Evolutionary conservation across 2,329 filamentous ascomycete genomes (phyloP), one percentile per base, ranked within the genome.

Genomic region (Davidsoniella eucalypti): DNA sequence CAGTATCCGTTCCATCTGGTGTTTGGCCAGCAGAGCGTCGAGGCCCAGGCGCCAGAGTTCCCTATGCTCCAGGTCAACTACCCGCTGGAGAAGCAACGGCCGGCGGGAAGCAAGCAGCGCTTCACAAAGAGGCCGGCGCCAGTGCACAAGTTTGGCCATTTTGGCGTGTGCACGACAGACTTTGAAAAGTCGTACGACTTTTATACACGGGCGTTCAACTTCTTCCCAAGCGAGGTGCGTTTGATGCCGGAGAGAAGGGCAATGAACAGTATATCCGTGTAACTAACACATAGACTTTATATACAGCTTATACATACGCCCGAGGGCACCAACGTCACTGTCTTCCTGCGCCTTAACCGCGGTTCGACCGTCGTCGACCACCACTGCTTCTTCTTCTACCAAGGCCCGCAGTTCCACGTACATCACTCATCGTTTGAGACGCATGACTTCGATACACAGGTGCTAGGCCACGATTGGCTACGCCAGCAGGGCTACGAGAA

Each of bases 371-470:
- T 64, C 49, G 69, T 72, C 26, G 70, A 73, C 57, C 70, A 73
- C 58, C 70, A 73, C 62, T 62, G 60, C 50, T 72, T 73, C 61
- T 73, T 73, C 61, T 65, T 73, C 55, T 69, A 67, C 56, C 63
- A 70, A 54, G 69, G 69, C 0, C 61, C 63, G 41, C 60, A 64
- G 46, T 65, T 60, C 53, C 76, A 80, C 59, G 72, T 84, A 2
- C 80, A 85, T 59, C 82, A 85, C 63, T 74, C 73, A 16, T 76
- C 71, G 2, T 85, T 80, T 56, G 82, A 85, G 63, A 79, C 82
- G 4, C 75, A 82, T 57, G 80, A 85, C 60, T 82, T 81, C 57
- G 81, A 86, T 59, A 75, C 76, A 4, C 81, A 85, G 65, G 68
- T 76, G 29, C 65, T 85, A 2, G 82, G 82, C 1, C 82, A 86